Conservation (phyloP, 768 basidiomycete genomes). For the Rhodotorula babjevae region DNA sequence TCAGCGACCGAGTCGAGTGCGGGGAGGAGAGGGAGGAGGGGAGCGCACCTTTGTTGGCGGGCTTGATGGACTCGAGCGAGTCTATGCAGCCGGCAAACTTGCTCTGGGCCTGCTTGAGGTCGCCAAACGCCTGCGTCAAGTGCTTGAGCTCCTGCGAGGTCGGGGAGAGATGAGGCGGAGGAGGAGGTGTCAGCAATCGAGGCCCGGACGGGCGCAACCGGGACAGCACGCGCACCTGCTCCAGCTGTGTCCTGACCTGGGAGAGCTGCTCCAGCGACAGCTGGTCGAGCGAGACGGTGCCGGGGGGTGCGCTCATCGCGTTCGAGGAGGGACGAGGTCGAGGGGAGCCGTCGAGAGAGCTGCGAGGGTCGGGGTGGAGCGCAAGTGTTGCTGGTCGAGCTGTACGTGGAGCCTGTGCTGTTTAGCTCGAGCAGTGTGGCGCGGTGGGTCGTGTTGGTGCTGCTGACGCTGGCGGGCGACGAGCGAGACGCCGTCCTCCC, state of each 20-base stretch:
- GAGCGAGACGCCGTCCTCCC: too few species aligned
- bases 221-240: slow-evolving; percentile 60
- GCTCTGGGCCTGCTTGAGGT: slow-evolving; percentile 84
- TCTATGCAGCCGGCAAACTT: slow-evolving; percentile 83
- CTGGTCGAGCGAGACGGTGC: slow-evolving; percentile 45
- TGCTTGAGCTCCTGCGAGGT: slow-evolving; percentile 78
- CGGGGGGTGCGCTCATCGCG: slow-evolving; percentile 3
- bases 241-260: slow-evolving; percentile 84
- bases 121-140: slow-evolving; percentile 82
- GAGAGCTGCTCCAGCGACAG: slow-evolving; percentile 78
- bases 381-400: too few species aligned
- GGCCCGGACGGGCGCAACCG: background rate
- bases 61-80: slow-evolving; percentile 69
- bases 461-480: too few species aligned
- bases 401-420: too few species aligned
- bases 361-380: background rate
- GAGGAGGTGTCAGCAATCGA: background rate
- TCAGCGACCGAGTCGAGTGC: background rate
- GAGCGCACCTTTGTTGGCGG: slow-evolving; percentile 53
- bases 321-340: background rate
- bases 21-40: accelerated
- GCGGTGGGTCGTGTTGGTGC: too few species aligned
- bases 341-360: too few species aligned
- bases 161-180: background rate
- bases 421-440: too few species aligned